Evolutionary conservation across 768 basidiomycete species (phyloP).

Genomic region (Lyophyllum semitale): DNA sequence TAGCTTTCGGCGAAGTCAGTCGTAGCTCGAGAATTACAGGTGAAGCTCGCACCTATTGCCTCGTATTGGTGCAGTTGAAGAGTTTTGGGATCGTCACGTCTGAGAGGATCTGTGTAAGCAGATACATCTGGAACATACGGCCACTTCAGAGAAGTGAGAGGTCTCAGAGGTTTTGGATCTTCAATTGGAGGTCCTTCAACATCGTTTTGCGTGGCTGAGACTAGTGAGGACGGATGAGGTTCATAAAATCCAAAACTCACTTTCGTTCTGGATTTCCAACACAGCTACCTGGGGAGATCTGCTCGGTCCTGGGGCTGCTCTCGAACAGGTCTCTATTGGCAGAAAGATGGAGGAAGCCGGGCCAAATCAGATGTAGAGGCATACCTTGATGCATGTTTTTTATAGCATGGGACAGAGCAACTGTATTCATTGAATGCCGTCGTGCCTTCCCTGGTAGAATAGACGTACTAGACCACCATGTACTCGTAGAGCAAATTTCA

Average conservation of each 20-base stretch:
- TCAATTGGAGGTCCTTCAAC: conserved; percentile 22
- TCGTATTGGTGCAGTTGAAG: conserved; percentile 76
- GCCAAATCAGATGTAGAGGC: not conserved
- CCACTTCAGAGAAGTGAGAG: conserved; percentile 80
- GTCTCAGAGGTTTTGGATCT: conserved; percentile 50
- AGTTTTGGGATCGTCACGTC: conserved; percentile 82
- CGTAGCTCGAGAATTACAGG: not conserved
- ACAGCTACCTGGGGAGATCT: not conserved
- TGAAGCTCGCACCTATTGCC: conserved; percentile 60
- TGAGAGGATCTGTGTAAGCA: conserved; percentile 81
- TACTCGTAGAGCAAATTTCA: conserved; percentile 63
- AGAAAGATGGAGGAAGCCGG: not conserved
- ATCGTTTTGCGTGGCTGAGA: not conserved
- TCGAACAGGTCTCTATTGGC: conserved; percentile 7
- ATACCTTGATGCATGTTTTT: conserved; percentile 75
- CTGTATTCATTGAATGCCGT: conserved; percentile 35
- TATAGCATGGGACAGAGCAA: conserved; percentile 81
- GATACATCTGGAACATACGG: conserved; percentile 84
- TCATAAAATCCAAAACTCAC: conserved; percentile 3
- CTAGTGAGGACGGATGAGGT: conserved; percentile 3
- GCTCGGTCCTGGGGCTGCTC: not conserved
- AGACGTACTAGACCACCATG: conserved; percentile 63
- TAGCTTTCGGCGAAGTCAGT: conserved; percentile 48
- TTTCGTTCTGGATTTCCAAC: not conserved
- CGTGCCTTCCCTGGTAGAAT: not conserved